phyloP scores from a whole-genome alignment of 2,329 filamentous ascomycete species.

The Apiospora kogelbergensis region DNA sequence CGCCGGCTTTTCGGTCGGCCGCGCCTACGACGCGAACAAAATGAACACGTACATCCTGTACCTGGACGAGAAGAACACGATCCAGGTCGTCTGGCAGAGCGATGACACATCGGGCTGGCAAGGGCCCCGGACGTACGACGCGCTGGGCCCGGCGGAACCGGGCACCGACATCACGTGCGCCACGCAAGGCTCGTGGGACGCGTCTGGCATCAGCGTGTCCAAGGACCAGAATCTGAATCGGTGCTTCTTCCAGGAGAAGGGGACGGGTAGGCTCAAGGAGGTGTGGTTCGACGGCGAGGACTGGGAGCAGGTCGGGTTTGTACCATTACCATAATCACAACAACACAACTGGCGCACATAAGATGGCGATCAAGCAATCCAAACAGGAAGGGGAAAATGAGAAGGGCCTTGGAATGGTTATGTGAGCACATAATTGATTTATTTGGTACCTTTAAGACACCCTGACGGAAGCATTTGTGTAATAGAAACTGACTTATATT shows the following conservation, averaged over 20 bases:
- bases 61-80: conserved; percentile 17
- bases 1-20: conserved; percentile 22
- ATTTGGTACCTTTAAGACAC: neutral
- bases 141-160: conserved; percentile 15
- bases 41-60: conserved; percentile 26
- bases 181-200: conserved; percentile 18
- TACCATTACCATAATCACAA: conserved; percentile 13
- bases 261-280: conserved; percentile 18
- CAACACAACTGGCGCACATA: neutral
- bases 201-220: conserved; percentile 15
- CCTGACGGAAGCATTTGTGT: neutral
- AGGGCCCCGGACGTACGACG: conserved; percentile 22
- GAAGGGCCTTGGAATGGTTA: neutral
- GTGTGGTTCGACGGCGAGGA: conserved; percentile 23
- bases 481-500: neutral
- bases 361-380: too few relatives aligned
- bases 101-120: conserved; percentile 21
- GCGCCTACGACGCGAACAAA: conserved; percentile 21
- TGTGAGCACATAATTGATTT: neutral
- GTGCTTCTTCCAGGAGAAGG: conserved; percentile 22
- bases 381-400: neutral
- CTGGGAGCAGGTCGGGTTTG: conserved; percentile 20
- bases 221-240: conserved; percentile 25
- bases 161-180: conserved; percentile 24
- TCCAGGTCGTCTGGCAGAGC: conserved; percentile 25